Percentiles rank a stretch among this genome's conserved stretches.
Evolutionary conservation across 2,329 filamentous ascomycete species (phyloP).

Genomic region (Raffaelea albimanens): DNA sequence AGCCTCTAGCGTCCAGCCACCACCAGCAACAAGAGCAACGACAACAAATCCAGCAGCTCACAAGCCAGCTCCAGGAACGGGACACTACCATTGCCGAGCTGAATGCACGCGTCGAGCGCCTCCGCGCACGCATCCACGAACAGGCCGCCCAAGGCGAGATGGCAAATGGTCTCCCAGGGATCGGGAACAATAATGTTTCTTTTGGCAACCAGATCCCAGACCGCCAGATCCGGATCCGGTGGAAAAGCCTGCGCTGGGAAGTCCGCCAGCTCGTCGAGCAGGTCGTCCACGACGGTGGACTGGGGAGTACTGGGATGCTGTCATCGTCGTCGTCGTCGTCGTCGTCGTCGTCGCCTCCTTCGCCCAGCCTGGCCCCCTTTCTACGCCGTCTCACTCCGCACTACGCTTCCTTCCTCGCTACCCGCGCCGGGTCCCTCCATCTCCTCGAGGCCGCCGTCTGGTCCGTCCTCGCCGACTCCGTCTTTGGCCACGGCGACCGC

Average conservation of each 20-base stretch:
- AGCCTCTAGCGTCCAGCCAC: no score
- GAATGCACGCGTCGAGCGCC: conserved; percentile 3
- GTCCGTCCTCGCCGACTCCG: conserved; percentile 6
- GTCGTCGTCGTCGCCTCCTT: background rate
- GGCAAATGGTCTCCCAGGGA: no score
- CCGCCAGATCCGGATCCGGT: conserved; percentile 4
- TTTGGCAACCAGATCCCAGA: conserved; percentile 4
- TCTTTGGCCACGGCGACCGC: conserved; percentile 5
- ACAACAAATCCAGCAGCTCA: background rate
- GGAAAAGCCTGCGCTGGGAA: conserved; percentile 6
- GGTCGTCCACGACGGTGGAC: no score
- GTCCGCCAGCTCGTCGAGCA: conserved; percentile 7
- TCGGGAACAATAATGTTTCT: background rate
- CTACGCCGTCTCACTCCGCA: conserved; percentile 4
- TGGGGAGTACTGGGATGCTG: background rate
- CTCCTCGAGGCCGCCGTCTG: conserved; percentile 8
- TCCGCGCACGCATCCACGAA: conserved; percentile 6
- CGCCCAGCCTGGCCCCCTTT: background rate
- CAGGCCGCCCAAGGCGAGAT: no score
- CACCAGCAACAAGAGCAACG: background rate
- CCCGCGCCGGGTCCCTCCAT: background rate
- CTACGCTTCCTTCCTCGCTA: background rate
- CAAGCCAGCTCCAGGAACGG: conserved; percentile 1
- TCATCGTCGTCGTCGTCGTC: background rate
- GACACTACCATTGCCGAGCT: conserved; percentile 4